phyloP scores from a whole-genome alignment of 2,329 filamentous ascomycete genomes.

The Graphiopsis chlorocephala region DNA sequence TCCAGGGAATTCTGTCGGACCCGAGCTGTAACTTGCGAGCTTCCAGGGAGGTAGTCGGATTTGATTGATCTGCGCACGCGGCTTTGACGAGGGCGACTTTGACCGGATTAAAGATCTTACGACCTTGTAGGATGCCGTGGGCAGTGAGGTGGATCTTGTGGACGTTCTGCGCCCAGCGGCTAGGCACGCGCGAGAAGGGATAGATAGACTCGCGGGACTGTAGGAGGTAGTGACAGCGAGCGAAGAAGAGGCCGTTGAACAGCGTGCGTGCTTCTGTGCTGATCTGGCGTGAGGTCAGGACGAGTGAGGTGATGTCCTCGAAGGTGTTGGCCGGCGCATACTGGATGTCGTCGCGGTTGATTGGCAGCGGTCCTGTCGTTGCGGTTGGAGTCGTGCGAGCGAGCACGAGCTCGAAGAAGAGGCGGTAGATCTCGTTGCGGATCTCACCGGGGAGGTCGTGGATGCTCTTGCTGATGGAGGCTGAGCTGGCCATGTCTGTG shows the following conservation, averaged over 20 bases:
- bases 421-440: not conserved
- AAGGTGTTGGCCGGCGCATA: not conserved
- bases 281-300: not conserved
- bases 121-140: not conserved
- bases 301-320: not conserved
- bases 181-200: not conserved
- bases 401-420: not conserved
- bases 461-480: slow-evolving; percentile 6
- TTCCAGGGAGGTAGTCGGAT: not conserved
- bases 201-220: not conserved
- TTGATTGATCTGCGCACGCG: not conserved
- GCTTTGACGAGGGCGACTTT: not conserved
- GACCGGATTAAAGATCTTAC: not conserved
- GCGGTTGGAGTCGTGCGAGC: not conserved
- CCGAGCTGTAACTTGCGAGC: not conserved
- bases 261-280: not conserved
- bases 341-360: not conserved
- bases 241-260: not conserved
- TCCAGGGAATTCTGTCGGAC: not conserved
- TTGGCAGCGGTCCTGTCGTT: not conserved
- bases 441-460: not conserved
- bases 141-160: not conserved
- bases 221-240: not conserved
- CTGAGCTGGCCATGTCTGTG: not conserved
- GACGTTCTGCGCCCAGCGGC: not conserved